phyloP scores from a whole-genome alignment of 345 rosid genomes.

The Stellera chamaejasme region DNA sequence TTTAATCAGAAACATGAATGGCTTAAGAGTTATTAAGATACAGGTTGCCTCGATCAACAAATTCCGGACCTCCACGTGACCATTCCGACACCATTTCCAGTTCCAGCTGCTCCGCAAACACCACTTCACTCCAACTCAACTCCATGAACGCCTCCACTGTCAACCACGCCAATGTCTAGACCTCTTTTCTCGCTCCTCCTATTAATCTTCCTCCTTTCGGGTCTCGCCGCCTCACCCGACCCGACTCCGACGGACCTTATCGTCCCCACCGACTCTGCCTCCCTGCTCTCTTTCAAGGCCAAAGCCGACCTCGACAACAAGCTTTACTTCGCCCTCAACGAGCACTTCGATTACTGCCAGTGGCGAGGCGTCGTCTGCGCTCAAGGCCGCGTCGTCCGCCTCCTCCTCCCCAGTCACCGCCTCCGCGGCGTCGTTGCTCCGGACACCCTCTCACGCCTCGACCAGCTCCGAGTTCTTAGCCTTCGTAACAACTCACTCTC shows the following conservation, averaged over 20 bases:
- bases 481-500: conserved; percentile 74
- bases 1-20: no score
- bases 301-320: conserved; percentile 74
- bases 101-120: conserved; percentile 12
- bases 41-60: no score
- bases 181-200: conserved; percentile 5
- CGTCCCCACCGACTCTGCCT: conserved; percentile 61
- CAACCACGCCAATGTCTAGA: not conserved
- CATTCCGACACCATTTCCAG: conserved; percentile 14
- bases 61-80: conserved; percentile 30
- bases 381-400: conserved; percentile 77
- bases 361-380: conserved; percentile 89
- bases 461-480: conserved; percentile 81
- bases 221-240: conserved; percentile 15
- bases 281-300: conserved; percentile 75
- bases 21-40: no score
- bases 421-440: conserved; percentile 69
- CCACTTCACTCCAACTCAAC: not conserved
- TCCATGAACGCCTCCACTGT: not conserved
- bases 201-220: conserved; percentile 12
- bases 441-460: conserved; percentile 61
- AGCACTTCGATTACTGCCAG: conserved; percentile 88
- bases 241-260: conserved; percentile 31
- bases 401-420: conserved; percentile 37
- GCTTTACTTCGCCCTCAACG: conserved; percentile 60